These are phyloP conservation scores for Phyllosticta capitalensis DNA, from an alignment of 2,329 filamentous ascomycete genomes.

Conservation along the genomic window DNA sequence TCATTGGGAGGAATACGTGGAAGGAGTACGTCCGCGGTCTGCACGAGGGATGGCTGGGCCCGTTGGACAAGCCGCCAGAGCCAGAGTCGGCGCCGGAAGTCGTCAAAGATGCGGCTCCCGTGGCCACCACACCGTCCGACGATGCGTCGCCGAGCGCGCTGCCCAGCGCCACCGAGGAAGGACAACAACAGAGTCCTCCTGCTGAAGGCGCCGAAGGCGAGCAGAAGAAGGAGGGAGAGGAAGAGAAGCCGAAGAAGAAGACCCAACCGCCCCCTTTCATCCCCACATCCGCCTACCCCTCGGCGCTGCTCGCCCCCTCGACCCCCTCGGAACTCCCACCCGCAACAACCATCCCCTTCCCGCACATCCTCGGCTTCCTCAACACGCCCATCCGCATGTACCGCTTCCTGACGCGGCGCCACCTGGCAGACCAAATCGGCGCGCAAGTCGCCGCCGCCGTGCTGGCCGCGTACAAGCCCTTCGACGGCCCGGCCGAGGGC, in stretches of 20 bases:
- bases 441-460: slow-evolving; percentile 80
- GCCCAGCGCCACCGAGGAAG: neutral
- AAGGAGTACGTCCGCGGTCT: slow-evolving; percentile 92
- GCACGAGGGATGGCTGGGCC: slow-evolving; percentile 94
- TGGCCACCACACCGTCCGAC: slow-evolving; percentile 15
- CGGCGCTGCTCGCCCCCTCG: slow-evolving; percentile 52
- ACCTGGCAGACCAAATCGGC: slow-evolving; percentile 79
- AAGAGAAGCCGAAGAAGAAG: slow-evolving; percentile 38
- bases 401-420: slow-evolving; percentile 76
- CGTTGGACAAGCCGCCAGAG: slow-evolving; percentile 53
- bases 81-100: slow-evolving; percentile 20
- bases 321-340: slow-evolving; percentile 66
- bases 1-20: slow-evolving; percentile 88
- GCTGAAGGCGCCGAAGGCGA: slow-evolving; percentile 14
- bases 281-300: slow-evolving; percentile 61
- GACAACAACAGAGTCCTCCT: slow-evolving; percentile 12
- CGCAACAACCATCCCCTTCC: slow-evolving; percentile 63
- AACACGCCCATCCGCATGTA: slow-evolving; percentile 81
- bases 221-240: slow-evolving; percentile 27
- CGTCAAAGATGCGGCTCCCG: slow-evolving; percentile 11
- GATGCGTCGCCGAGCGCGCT: slow-evolving; percentile 26
- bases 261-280: slow-evolving; percentile 59
- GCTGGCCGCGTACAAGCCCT: slow-evolving; percentile 48
- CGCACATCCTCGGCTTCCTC: slow-evolving; percentile 84
- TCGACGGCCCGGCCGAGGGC: slow-evolving; percentile 19